Evolutionary conservation across 805 yeast genomes (phyloP), one percentile per base, ranked within the genome.

Genomic region (Zygotorulaspora florentina): DNA sequence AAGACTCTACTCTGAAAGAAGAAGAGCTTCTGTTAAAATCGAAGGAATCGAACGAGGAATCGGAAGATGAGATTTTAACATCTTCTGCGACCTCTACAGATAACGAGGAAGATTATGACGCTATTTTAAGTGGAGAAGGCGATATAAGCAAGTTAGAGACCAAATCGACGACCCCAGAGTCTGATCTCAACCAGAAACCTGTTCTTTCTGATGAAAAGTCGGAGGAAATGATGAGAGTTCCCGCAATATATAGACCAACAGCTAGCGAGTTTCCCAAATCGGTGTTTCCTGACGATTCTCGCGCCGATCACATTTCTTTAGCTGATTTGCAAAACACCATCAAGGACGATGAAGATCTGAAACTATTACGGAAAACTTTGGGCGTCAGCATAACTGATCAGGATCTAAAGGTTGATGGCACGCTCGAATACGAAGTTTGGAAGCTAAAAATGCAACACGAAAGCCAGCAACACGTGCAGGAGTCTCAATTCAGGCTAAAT

Each of bases 341-440:
- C 5, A 79, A 78, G 54, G 96, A 89, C 58, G 80, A 77, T 1
- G 96, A 90, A 61, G 97, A 89, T 62, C 66, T 81, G 39, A 61
- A 58, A 30, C 58, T 84, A 13, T 72, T 86, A 16, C 70, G 71
- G 43, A 70, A 73, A 44, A 68, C 79, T 0, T 62, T 82, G 9
- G 49, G 57, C 3, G 23, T 43, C 11, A 23, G 15, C 25, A 16
- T 26, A 12, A 13, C 12, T 12, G 15, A 34, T 11, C 35, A 33
- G 23, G 23, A 38, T 15, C 12, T 13, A 8, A 25, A 15, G 9
- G 13, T 11, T 8, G 47, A 40, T 26, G 29, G 29, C 12, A 35
- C 33, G 15, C 20, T 57, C 8, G 49, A 57, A 18, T 63, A 57
- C 40, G 39, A 36, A 8, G 33, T 54, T n/a, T 64, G 65, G 66